Base-by-base conservation (phyloP, 1,139 yeast genomes). In the Yamadazyma kanchanaburiensis region DNA sequence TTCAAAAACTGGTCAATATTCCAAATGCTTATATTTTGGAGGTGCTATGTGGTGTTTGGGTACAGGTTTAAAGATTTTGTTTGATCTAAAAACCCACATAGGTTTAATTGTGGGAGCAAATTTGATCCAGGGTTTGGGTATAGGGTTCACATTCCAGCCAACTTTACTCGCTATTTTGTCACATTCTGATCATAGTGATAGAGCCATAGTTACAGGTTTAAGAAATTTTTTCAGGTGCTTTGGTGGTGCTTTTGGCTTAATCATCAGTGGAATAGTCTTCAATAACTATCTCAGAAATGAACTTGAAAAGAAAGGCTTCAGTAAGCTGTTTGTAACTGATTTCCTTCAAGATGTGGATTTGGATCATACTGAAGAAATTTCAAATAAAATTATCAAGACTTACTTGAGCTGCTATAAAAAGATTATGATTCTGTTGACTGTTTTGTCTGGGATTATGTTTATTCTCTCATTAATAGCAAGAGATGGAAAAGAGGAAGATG, bases 231-330 rank as follows among this genome's bases (percentile, higher is more conserved):
- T 70, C 34, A 48, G 80, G 30, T 67, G 74, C 6, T 60, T 74
- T 34, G 80, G 80, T 12, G 77, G 77, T 12, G 64, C 79, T 3
- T 43, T 71, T 22, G 79, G 80, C 0, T 50, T 74, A 25, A 76
- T 79, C 0, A 47, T 67, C 3, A 57, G 62, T 12, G 40, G 45
- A 6, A 25, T 39, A 4, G 26, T 36, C 4, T 41, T 39, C 21
- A 34, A 37, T 15, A 17, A 24, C 7, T 11, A 23, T 11, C 32
- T 41, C 8, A 27, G 28, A 24, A 12, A 21, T 3, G 18, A 12
- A 11, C 21, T 25, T 11, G 12, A 30, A 27, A 6, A 18, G 32
- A 16, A 19, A 16, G 5, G 25, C 21, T 18, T 22, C 26, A 4
- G n/a, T 8, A 18, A n/a, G n/a, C n/a, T n/a, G n/a, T n/a, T n/a